These are phyloP conservation scores for Lyophyllum semitale DNA, from an alignment of 768 basidiomycete species.

Conservation along the genomic window DNA sequence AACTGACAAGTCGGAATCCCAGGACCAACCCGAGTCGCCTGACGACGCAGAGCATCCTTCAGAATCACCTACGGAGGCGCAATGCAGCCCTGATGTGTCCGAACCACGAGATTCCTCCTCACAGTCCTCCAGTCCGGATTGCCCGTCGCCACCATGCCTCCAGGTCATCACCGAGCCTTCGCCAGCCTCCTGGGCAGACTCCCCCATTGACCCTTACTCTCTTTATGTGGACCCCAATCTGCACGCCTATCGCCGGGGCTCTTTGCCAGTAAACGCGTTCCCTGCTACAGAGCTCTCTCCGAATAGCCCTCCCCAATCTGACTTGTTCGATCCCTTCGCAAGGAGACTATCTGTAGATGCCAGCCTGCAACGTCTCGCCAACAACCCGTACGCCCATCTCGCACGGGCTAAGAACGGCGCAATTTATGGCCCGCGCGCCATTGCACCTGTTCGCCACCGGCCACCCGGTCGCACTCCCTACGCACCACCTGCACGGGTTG, in stretches of 20 bases:
- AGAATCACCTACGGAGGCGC: slow-evolving; percentile 11
- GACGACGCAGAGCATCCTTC: slow-evolving; percentile 20
- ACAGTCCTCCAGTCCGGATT: slow-evolving; percentile 28
- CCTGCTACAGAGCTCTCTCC: slow-evolving; percentile 28
- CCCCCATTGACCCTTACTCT: slow-evolving; percentile 31
- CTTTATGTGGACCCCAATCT: slow-evolving; percentile 19
- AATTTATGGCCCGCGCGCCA: slow-evolving; percentile 39
- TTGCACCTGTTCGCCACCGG: slow-evolving; percentile 33
- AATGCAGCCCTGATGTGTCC: slow-evolving; percentile 10
- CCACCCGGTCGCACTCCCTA: slow-evolving; percentile 31
- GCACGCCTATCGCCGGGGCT: slow-evolving; percentile 50
- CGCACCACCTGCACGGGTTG: slow-evolving; percentile 25
- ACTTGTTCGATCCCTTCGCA: slow-evolving; percentile 44
- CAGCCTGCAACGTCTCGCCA: slow-evolving; percentile 49
- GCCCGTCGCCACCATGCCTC: slow-evolving; percentile 40
- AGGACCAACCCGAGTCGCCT: slow-evolving; percentile 27
- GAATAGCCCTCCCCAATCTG: slow-evolving; percentile 38
- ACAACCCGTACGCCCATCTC: slow-evolving; percentile 49
- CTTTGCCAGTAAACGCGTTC: slow-evolving; percentile 51
- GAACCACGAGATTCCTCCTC: slow-evolving; percentile 19
- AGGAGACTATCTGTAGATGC: slow-evolving; percentile 49
- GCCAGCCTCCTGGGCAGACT: slow-evolving; percentile 32
- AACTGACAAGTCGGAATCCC: slow-evolving; percentile 19
- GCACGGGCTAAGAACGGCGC: slow-evolving; percentile 56
- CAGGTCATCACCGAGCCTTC: slow-evolving; percentile 37